Base-by-base conservation (phyloP, 75 land plant genomes). In the Cunninghamia lanceolata region DNA sequence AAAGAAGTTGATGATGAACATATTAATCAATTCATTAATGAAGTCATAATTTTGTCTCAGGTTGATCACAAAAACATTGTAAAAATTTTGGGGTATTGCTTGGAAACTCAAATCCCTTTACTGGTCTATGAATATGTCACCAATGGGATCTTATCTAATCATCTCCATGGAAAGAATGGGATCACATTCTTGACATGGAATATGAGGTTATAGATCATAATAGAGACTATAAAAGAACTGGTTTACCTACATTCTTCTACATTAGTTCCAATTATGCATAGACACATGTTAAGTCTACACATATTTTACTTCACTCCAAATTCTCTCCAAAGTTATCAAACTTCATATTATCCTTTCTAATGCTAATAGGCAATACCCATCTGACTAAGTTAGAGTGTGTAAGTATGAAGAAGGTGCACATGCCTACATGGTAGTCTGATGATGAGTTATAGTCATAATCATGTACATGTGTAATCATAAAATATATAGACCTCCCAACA, bases 81-180 rank as follows among this genome's bases (percentile, higher is more conserved):
- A 38, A 73, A 77, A 66, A 85, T 90, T 46, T 78, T 88, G 32
- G 91, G 91, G 36, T 90, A 90, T 39, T 90, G 91, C 38, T n/a
- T 90, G 38, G 91, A 90, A 77, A 84, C 71, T 32, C 85, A 86
- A 39, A 45, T 84, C 46, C 89, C 91, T 45, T 82, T 90, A 42
- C 85, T 90, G 19, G 91, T 90, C 34, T 90, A 85, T 53, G 91
- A 90, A 79, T 90, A 82, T 50, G 87, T 90, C 46, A 45, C 89
- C 40, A 90, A 88, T 86, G 91, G 91, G 38, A 84, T 83, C 36
- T 47, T 82, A 3, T 82, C 52, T 30, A 32, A 82, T 30, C 83
- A 82, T 45, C 46, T 82, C 83, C 83, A 82, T 45, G 47, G 32
- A 71, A 45, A 45, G 5, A 5, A 45, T 45, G 46, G 5, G 46